phyloP scores from a whole-genome alignment of 352 stramenopile species.

The Globisporangium lucens region DNA sequence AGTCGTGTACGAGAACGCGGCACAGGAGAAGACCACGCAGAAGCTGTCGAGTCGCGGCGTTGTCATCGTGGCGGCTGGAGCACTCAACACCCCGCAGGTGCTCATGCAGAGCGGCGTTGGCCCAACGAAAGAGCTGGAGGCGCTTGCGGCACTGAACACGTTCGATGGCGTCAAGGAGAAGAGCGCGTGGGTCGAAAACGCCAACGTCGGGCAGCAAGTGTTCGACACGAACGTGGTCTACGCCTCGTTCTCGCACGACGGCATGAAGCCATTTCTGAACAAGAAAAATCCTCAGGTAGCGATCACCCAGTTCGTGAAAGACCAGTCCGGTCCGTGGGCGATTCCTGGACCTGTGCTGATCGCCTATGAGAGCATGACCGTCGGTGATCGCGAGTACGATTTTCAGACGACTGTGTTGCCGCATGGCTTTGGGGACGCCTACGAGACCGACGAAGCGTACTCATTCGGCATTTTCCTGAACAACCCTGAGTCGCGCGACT shows the following conservation, averaged over 20 bases:
- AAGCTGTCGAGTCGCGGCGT: conserved; percentile 36
- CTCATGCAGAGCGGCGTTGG: conserved; percentile 81
- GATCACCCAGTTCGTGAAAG: conserved; percentile 24
- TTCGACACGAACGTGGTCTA: conserved; percentile 25
- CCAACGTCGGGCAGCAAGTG: conserved; percentile 17
- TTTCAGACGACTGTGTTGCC: conserved; percentile 27
- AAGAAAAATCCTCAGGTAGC: conserved; percentile 10
- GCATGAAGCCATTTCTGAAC: conserved; percentile 24
- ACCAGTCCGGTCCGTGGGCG: conserved; percentile 23
- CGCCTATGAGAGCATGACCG: conserved; percentile 24
- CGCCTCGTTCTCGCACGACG: conserved; percentile 17
- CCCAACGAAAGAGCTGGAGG: conserved; percentile 43
- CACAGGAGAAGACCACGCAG: conserved; percentile 14
- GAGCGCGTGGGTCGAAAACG: conserved; percentile 23
- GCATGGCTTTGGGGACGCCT: conserved; percentile 25
- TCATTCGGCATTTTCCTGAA: conserved; percentile 27
- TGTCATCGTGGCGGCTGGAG: conserved; percentile 75
- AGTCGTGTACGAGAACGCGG: conserved; percentile 40
- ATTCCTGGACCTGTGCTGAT: conserved; percentile 25
- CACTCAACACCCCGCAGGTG: conserved; percentile 72
- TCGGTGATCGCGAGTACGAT: conserved; percentile 25
- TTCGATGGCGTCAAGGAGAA: conserved; percentile 14
- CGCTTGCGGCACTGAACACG: conserved; percentile 20
- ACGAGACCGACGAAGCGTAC: conserved; percentile 22
- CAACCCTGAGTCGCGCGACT: conserved; percentile 23